Percentiles rank a stretch among this genome's conserved stretches.
Evolutionary conservation across 202 grass and related monocot genomes (phyloP).

Genomic region (Bolboschoenoplectus hybrid): DNA sequence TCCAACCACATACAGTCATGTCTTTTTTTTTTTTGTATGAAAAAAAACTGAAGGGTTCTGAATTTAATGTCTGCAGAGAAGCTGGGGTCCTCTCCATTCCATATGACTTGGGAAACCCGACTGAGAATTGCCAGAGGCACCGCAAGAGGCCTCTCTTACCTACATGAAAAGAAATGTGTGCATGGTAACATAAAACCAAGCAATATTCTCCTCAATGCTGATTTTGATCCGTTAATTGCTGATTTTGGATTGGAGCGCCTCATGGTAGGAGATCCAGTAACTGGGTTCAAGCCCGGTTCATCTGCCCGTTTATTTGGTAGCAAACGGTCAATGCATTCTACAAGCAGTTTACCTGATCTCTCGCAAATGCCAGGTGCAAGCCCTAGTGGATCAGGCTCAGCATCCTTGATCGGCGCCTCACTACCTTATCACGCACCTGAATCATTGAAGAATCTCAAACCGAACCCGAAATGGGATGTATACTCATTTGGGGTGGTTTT

Average conservation of each 20-base stretch:
- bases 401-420: slow-evolving; percentile 33
- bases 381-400: slow-evolving; percentile 56
- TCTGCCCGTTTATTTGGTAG: slow-evolving; percentile 90
- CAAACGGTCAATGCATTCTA: slow-evolving; percentile 91
- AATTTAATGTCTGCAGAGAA: slow-evolving; percentile 53
- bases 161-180: slow-evolving; percentile 97
- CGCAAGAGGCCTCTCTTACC: slow-evolving; percentile 75
- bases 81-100: slow-evolving; percentile 79
- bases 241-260: slow-evolving; percentile 87
- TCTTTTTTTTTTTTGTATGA: background rate
- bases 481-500: slow-evolving; percentile 97
- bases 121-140: slow-evolving; percentile 78
- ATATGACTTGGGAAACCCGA: slow-evolving; percentile 74
- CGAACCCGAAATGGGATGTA: slow-evolving; percentile 84
- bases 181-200: slow-evolving; percentile 95
- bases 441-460: slow-evolving; percentile 90
- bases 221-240: slow-evolving; percentile 74
- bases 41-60: background rate
- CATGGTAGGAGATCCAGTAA: slow-evolving; percentile 51
- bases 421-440: slow-evolving; percentile 91
- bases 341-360: slow-evolving; percentile 92
- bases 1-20: background rate
- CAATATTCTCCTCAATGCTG: slow-evolving; percentile 74
- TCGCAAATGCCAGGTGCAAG: slow-evolving; percentile 71
- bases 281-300: slow-evolving; percentile 49